Base-by-base conservation (phyloP, 441 rosid genomes). In the Omphalea diandra region DNA sequence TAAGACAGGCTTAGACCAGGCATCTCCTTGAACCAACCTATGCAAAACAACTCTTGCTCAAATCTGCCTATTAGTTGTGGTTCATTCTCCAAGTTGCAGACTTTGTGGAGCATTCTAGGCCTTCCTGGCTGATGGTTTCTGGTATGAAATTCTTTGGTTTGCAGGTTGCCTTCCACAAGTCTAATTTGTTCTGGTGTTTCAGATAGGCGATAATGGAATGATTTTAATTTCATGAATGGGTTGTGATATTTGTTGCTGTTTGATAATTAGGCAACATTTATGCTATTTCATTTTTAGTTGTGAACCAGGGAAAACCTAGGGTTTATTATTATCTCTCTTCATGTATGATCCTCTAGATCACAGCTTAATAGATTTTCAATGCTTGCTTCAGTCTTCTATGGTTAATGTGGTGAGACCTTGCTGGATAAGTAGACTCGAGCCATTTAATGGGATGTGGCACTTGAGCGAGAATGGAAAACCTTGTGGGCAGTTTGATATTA, bases 361-460 rank as follows among this genome's bases (percentile, higher is more conserved):
- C 41, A 56, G 44, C 71, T 61, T 65, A 77, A 67, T 54, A 33
- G 15, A 75, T 56, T 10, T 73, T 68, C 63, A 43, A 68, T 71
- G 20, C 66, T 59, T 73, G 54, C n/a, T 78, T 82, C 84, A 94
- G 97, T 87, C 85, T 74, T 67, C 71, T 71, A 68, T 85, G 86
- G 87, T 85, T 49, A 73, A 83, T 79, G 83, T 94, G 76, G 91
- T 80, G 68, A 88, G 98, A 71, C 98, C 97, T 80, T 90, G 93
- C 86, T 91, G 97, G 96, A 87, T 91, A 64, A 90, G 97, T 81
- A 87, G 83, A 79, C 74, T 94, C 1, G 98, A 91, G 68, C 90
- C 93, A 1, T 85, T 84, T 59, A 90, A 90, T 73, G 93, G 97
- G 70, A 85, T 80, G 92, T 94, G 98, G 97, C 90, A 91, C 77